Evolutionary conservation across 805 yeast species (phyloP).

Genomic region (Jamesozyma rosinii): DNA sequence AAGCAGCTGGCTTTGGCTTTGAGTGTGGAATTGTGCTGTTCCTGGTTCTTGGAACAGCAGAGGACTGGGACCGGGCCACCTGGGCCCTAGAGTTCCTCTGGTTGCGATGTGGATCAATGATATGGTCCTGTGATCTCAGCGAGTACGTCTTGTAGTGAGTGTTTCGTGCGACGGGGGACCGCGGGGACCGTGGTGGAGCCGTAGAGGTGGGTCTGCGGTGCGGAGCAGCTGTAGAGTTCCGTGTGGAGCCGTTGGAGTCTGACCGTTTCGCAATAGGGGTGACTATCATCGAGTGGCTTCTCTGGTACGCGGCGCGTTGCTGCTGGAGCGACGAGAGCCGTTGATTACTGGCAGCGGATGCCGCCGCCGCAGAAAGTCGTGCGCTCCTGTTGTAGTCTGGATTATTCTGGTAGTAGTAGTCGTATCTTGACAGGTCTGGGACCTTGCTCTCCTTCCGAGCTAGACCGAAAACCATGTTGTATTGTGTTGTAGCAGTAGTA

Average conservation of each 20-base stretch:
- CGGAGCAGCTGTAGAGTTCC: neutral
- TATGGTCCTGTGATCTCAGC: constrained; percentile 15
- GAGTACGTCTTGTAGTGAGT: constrained; percentile 14
- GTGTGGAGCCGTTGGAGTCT: neutral
- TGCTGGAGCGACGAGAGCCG: neutral
- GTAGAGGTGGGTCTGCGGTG: neutral
- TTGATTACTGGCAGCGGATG: constrained; percentile 18
- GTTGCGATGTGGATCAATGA: neutral
- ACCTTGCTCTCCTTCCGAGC: constrained; percentile 24
- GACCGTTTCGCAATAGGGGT: neutral
- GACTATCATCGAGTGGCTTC: constrained; percentile 11
- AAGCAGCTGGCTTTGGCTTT: neutral
- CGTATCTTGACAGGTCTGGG: constrained; percentile 34
- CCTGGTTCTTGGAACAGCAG: neutral
- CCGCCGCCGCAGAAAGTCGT: constrained; percentile 26
- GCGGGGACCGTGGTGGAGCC: neutral
- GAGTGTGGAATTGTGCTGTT: neutral
- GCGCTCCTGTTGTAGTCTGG: constrained; percentile 15
- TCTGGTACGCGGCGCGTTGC: neutral
- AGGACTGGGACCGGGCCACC: neutral
- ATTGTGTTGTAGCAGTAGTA: no score
- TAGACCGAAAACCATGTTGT: constrained; percentile 20
- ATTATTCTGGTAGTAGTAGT: constrained; percentile 24
- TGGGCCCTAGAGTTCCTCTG: neutral
- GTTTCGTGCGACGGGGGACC: neutral